phyloP scores from a whole-genome alignment of 176 grass and related monocot species.

The sorghum (Sorghum bicolor) region Sorghum_bicolor_NCBIv3 NC_012871.2:2746501-2747000 shows the following conservation, averaged over 20 bases:
- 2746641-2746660: background rate
- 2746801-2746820: too few species aligned
- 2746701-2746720: background rate
- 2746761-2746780: background rate
- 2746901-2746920: background rate
- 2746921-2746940: too few species aligned
- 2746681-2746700: background rate
- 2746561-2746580: slow-evolving; percentile 92
- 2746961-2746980: too few species aligned
- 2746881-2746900: background rate
- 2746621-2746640: background rate
- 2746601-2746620: background rate
- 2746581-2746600: slow-evolving; percentile 78
- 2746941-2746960: too few species aligned
- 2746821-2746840: background rate
- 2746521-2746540: slow-evolving; percentile 91
- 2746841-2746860: background rate
- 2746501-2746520: slow-evolving; percentile 59
- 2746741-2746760: background rate
- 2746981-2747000: too few species aligned
- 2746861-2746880: background rate
- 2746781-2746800: too few species aligned
- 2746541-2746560: slow-evolving; percentile 91
- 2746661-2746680: background rate
- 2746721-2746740: background rate